Percentiles rank a stretch among this genome's conserved stretches.
These are phyloP conservation scores for Phytopythium mirpurense DNA, from an alignment of 352 stramenopile species.

Conservation along the genomic window DNA sequence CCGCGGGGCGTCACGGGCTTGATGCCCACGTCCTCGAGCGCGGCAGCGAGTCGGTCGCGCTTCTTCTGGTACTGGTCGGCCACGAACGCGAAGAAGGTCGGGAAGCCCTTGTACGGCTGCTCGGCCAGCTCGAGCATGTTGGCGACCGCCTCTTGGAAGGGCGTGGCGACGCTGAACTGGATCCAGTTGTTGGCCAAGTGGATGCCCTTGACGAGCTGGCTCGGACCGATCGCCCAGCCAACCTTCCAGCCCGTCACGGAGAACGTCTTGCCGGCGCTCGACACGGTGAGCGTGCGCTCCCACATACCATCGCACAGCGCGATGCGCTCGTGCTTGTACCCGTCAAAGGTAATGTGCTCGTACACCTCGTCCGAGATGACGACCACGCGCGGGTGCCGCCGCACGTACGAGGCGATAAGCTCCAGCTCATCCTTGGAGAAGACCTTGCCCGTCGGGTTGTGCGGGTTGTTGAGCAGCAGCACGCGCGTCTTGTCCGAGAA, in stretches of 20 bases:
- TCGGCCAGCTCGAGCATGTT: constrained; percentile 71
- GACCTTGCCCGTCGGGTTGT: constrained; percentile 98
- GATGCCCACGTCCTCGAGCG: constrained; percentile 55
- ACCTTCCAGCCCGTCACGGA: constrained; percentile 93
- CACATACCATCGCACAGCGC: constrained; percentile 80
- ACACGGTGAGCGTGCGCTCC: constrained; percentile 86
- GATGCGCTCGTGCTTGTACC: constrained; percentile 58
- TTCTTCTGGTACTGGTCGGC: constrained; percentile 69
- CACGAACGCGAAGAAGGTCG: constrained; percentile 81
- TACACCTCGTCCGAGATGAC: constrained; percentile 98
- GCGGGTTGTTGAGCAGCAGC: constrained; percentile 97
- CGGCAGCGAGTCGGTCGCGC: constrained; percentile 49
- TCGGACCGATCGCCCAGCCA: constrained; percentile 88
- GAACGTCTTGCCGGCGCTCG: constrained; percentile 90
- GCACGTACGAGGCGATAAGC: constrained; percentile 87
- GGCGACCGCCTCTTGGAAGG: constrained; percentile 82
- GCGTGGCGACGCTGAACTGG: constrained; percentile 81
- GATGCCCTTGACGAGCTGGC: constrained; percentile 64
- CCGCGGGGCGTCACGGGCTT: constrained; percentile 52
- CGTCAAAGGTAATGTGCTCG: constrained; percentile 94
- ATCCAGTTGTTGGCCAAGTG: constrained; percentile 85
- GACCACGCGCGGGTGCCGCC: constrained; percentile 81
- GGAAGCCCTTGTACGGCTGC: constrained; percentile 61
- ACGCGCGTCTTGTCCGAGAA: constrained; percentile 92
- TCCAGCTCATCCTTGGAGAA: constrained; percentile 93